Evolutionary conservation across 2,329 filamentous ascomycete genomes (phyloP).

Genomic region (Fusarium poae): DNA sequence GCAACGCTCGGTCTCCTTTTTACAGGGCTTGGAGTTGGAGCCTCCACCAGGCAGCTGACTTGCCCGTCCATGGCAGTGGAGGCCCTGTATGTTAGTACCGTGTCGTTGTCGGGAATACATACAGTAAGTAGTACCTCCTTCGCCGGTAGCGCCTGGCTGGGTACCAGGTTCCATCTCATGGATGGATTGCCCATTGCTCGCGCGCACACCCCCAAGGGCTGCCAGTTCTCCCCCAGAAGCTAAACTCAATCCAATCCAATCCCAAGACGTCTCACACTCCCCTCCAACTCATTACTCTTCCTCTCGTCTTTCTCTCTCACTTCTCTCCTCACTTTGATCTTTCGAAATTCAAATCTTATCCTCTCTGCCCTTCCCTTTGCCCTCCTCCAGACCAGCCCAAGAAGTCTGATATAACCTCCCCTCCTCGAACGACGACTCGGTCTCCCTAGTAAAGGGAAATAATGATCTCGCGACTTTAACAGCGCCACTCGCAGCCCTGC

Average conservation of each 20-base stretch:
- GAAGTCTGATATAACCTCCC: conserved; percentile 39
- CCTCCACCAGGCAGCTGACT: conserved; percentile 38
- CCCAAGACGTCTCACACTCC: conserved; percentile 44
- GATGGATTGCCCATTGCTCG: conserved; percentile 15
- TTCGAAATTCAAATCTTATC: conserved; percentile 37
- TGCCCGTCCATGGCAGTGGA: conserved; percentile 5
- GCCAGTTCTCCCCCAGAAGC: conserved; percentile 44
- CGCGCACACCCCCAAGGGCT: conserved; percentile 34
- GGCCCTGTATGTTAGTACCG: conserved; percentile 33
- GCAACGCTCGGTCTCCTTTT: conserved; percentile 33
- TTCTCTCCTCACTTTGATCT: conserved; percentile 46
- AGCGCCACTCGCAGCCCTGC: conserved; percentile 45
- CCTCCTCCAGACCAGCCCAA: conserved; percentile 20
- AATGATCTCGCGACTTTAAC: conserved; percentile 49
- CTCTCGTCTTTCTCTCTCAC: conserved; percentile 38
- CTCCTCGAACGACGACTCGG: conserved; percentile 41
- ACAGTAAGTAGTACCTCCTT: conserved; percentile 24
- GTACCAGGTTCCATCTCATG: background rate
- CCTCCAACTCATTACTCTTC: conserved; percentile 40
- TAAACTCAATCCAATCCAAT: conserved; percentile 49
- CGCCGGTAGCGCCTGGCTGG: conserved; percentile 27
- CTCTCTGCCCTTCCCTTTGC: conserved; percentile 25
- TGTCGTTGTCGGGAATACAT: conserved; percentile 10
- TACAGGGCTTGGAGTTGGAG: conserved; percentile 26
- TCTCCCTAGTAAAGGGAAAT: conserved; percentile 42